Conservation (phyloP, 2,329 filamentous ascomycete species). For the Sporothrix mexicana region DNA sequence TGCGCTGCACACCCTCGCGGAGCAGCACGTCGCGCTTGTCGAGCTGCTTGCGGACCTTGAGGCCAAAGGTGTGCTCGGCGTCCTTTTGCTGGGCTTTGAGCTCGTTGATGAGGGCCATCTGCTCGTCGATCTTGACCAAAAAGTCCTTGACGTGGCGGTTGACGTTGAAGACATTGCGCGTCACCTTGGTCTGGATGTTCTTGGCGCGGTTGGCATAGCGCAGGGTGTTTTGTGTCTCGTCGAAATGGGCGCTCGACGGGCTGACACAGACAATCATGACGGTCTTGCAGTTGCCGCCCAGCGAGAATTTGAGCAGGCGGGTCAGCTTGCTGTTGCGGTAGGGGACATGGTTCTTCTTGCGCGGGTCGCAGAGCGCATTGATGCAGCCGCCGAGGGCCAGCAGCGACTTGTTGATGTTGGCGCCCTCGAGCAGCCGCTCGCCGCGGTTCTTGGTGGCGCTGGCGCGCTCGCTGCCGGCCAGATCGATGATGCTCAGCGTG, state of each 20-base stretch:
- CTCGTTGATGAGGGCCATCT: conserved; percentile 96
- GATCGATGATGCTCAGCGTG: conserved; percentile 95
- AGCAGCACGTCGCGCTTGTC: conserved; percentile 80
- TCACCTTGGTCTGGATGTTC: conserved; percentile 99
- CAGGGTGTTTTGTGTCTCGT: conserved; percentile 97
- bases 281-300: conserved; percentile 97
- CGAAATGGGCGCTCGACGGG: conserved; percentile 93
- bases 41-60: conserved; percentile 88
- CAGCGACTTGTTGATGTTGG: conserved; percentile 99
- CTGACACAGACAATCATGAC: conserved; percentile 99
- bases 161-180: conserved; percentile 98
- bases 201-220: conserved; percentile 97
- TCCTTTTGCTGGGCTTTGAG: conserved; percentile 92
- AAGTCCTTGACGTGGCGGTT: conserved; percentile 99
- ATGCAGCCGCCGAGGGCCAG: conserved; percentile 95
- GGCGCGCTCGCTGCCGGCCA: conserved; percentile 93
- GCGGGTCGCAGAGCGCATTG: conserved; percentile 92
- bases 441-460: conserved; percentile 97
- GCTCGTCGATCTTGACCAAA: conserved; percentile 98
- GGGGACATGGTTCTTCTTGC: conserved; percentile 90
- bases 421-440: conserved; percentile 87
- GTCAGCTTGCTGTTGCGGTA: conserved; percentile 98
- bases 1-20: conserved; percentile 78
- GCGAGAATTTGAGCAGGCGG: conserved; percentile 90
- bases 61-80: conserved; percentile 77